Base-by-base conservation (phyloP, 169 alveolate genomes). In the Plasmodium berghei region DNA sequence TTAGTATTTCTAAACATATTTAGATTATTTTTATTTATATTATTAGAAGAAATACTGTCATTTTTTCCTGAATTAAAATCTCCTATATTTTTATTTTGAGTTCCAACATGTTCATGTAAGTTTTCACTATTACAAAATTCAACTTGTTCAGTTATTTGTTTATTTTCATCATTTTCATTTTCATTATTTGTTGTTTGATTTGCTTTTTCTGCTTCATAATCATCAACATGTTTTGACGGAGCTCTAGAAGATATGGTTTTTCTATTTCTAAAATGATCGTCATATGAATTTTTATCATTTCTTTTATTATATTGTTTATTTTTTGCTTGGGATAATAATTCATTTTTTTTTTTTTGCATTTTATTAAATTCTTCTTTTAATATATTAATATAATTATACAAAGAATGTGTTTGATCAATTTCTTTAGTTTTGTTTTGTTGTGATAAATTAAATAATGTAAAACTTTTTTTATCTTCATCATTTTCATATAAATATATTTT, bases 191-290 rank as follows among this genome's bases (percentile, higher is more conserved):
- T 85, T 9, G 72, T 18, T 9, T 14, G 52, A 34, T 22, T 73
- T 3, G 28, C 71, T 28, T 73, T 87, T 16, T 63, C 72, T 28
- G 92, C 90, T 40, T 92, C 95, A 63, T 85, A 92, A 24, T 89
- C 93, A 62, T 92, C 95, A 34, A 92, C 95, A 61, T 92, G 95
- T 72, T 92, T 92, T 48, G 95, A 92, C 46, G 95, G 95, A 16
- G 95, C 95, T 48, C 95, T 66, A 12, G 95, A 87, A 45, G 94
- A 89, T 16, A 88, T 56, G 12, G 92, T 89, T 69, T 90, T 89
- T 61, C 90, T 64, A 67, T 88, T 75, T n/a, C 94, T 73, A 42
- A 86, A 69, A 5, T 73, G 92, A 9, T 92, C 95, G 22, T 80
- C 89, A 49, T 70, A 74, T 10, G 52, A 49, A n/a, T 89, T 86